Conservation (phyloP, 805 yeast genomes). For the Schizosaccharomyces japonicus region DNA sequence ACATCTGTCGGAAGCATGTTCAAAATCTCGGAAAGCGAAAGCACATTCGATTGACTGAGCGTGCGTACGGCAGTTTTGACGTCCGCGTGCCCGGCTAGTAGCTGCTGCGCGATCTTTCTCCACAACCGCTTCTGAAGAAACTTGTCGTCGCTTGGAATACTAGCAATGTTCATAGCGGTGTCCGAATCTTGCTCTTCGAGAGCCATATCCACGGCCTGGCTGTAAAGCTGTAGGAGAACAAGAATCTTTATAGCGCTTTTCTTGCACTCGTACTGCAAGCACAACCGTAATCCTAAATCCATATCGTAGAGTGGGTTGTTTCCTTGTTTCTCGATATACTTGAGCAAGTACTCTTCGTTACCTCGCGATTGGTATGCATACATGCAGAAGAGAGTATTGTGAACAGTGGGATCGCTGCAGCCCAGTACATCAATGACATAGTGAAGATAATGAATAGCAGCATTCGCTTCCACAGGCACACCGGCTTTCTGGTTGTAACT, state of each 20-base stretch:
- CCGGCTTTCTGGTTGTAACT: constrained; percentile 22
- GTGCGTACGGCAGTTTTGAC: constrained; percentile 15
- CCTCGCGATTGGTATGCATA: constrained; percentile 25
- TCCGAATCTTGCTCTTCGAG: constrained; percentile 34
- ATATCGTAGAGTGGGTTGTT: constrained; percentile 28
- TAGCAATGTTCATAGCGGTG: constrained; percentile 34
- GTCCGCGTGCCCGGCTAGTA: constrained; percentile 18
- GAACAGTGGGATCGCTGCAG: constrained; percentile 27
- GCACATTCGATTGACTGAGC: constrained; percentile 14
- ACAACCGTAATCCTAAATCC: constrained; percentile 52
- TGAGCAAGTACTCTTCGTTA: constrained; percentile 27
- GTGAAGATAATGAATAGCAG: constrained; percentile 39
- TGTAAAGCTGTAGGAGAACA: constrained; percentile 41
- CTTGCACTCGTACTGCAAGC: constrained; percentile 33
- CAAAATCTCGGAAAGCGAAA: constrained; percentile 53
- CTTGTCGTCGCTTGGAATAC: constrained; percentile 26
- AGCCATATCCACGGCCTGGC: constrained; percentile 61
- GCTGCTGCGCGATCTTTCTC: constrained; percentile 36
- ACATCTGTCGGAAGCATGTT: constrained; percentile 69
- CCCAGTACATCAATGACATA: constrained; percentile 27
- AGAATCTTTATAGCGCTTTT: constrained; percentile 54
- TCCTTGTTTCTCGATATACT: constrained; percentile 24
- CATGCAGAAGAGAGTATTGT: constrained; percentile 47
- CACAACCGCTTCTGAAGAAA: constrained; percentile 45
- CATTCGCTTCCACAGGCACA: constrained; percentile 27